Conservation (phyloP, 129 eudicot genomes). For the Erigeron canadensis region DNA sequence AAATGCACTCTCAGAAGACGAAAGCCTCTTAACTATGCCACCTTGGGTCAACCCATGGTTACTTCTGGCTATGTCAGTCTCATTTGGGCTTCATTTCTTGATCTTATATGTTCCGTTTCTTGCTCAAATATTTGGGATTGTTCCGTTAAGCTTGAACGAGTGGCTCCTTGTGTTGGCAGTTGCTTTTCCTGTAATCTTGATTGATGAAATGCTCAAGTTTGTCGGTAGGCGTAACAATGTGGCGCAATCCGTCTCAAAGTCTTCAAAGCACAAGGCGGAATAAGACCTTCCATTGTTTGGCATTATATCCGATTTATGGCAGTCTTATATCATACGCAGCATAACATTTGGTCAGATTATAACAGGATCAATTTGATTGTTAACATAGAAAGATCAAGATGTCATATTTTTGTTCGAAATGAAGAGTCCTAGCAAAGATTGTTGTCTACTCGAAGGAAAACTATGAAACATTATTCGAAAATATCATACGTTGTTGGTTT, state of each 20-base stretch:
- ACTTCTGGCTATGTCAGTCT: constrained; percentile 73
- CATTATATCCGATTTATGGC: too few species aligned
- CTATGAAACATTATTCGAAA: too few species aligned
- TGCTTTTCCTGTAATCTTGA: constrained; percentile 79
- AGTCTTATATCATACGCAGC: too few species aligned
- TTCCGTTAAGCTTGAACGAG: constrained; percentile 75
- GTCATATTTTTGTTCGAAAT: too few species aligned
- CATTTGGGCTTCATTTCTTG: constrained; percentile 81
- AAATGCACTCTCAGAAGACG: constrained; percentile 83
- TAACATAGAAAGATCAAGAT: too few species aligned
- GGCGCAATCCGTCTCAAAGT: constrained; percentile 16
- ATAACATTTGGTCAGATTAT: too few species aligned
- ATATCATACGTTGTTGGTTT: too few species aligned
- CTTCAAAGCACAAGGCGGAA: background rate
- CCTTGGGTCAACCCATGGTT: constrained; percentile 97
- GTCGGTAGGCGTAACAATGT: constrained; percentile 57
- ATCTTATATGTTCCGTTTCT: constrained; percentile 84
- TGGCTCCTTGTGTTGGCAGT: constrained; percentile 79
- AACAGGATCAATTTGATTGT: too few species aligned
- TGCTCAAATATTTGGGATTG: constrained; percentile 76
- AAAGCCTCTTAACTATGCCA: constrained; percentile 76
- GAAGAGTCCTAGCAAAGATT: too few species aligned
- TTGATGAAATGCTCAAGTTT: constrained; percentile 85
- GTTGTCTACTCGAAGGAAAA: too few species aligned
- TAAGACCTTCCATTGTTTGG: too few species aligned